Base-by-base conservation (phyloP, 2,329 filamentous ascomycete species). In the Apiospora arundinis region DNA sequence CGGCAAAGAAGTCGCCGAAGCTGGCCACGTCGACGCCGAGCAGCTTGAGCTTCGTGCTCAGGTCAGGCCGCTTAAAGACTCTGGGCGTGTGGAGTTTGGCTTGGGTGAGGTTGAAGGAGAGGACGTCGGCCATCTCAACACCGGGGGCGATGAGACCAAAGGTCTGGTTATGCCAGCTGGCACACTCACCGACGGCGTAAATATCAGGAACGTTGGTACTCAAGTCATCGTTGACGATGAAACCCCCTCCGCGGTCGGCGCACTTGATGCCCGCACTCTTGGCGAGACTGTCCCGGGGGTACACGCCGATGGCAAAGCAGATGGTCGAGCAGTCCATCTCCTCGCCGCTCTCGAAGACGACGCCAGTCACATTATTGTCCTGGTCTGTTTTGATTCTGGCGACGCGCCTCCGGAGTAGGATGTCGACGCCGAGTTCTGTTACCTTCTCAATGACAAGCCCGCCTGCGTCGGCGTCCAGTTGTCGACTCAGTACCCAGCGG, bases 1-100 rank as follows among this genome's bases (percentile, higher is more conserved):
- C 95, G 0, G 95, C 95, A 75, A 97, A 97, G 84, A 95, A 97
- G 79, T 97, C 95, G 0, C 95, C 95, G 78, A 97, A 97, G 78
- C 93, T 96, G 23, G 95, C 95, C 5, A 97, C 95, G 75, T 97
- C 93, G 11, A 97, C 94, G 0, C 95, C 95, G 0, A 97, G 86
- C 0, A 97, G 85, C 85, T 97, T 97, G 42, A 97, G 84, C 80
- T 97, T 97, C 0, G 95, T 97, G 85, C 95, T 97, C 52, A 97
- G 85, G 80, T 97, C 94, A 0, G 95, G 95, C 5, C 91, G 85
- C 80, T 93, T 94, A 85, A 97, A 97, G 42, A 85, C 85, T 44
- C 92, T 86, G 1, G 89, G 89, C 8, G 89, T 82, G 78, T 95
- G 92, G 2, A 90, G 87, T 78, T 92, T 92, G 44, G 93, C 93